Conservation (phyloP, 345 rosid species). For the Raphanus sativus region DNA sequence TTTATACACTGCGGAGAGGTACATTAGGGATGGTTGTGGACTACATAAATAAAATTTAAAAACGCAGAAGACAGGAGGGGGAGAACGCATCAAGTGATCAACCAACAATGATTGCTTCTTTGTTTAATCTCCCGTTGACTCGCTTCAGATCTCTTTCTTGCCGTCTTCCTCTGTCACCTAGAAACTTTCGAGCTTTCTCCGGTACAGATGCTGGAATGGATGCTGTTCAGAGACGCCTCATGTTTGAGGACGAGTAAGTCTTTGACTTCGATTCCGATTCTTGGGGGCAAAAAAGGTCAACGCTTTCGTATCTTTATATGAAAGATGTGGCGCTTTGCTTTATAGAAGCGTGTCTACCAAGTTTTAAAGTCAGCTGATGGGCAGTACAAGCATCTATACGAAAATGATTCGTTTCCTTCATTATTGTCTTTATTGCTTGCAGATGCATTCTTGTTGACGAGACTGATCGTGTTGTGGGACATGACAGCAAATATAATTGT, state of each 20-base stretch:
- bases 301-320: not conserved
- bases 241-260: slow-evolving; percentile 89
- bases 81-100: too few relatives aligned
- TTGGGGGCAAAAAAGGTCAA: slow-evolving; percentile 3
- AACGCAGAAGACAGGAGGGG: slow-evolving; percentile 12
- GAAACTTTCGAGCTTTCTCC: slow-evolving; percentile 33
- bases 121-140: slow-evolving; percentile 30
- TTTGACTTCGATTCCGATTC: too few relatives aligned
- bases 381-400: too few relatives aligned
- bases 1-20: slow-evolving; percentile 1
- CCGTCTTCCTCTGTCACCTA: slow-evolving; percentile 14
- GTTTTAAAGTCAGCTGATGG: too few relatives aligned
- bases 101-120: slow-evolving; percentile 26
- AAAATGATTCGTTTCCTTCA: not conserved
- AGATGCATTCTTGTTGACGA: slow-evolving; percentile 98
- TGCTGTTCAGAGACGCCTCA: slow-evolving; percentile 97
- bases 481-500: slow-evolving; percentile 87
- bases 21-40: slow-evolving; percentile 11
- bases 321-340: not conserved
- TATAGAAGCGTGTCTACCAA: too few relatives aligned
- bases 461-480: slow-evolving; percentile 78
- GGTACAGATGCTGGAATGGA: slow-evolving; percentile 72
- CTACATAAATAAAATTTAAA: not conserved
- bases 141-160: slow-evolving; percentile 36
- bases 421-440: slow-evolving; percentile 33